Evolutionary conservation across 306 rosid genomes (phyloP), one percentile per base, ranked within the genome.

Genomic region (Pyrus betulifolia): DNA sequence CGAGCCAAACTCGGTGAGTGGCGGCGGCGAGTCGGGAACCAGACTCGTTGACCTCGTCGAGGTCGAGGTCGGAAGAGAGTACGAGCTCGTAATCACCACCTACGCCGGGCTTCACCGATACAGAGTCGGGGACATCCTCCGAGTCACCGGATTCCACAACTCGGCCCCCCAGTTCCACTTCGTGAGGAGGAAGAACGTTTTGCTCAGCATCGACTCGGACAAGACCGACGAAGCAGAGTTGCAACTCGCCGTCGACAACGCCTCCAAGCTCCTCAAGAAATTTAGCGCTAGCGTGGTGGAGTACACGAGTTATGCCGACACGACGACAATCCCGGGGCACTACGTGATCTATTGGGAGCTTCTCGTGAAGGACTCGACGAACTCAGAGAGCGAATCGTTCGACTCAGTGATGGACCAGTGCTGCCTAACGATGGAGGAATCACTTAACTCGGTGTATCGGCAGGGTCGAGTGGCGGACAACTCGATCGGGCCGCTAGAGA

Each of bases 91-190:
- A 14, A 85, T 87, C 76, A 82, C 82, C 0, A 87, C 90, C 51
- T 87, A 84, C 80, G 88, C 90, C 2, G 90, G 90, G 6, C 74
- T 87, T 0, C 83, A 63, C 87, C 70, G 91, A 4, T 87, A 87
- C 85, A 70, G 91, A 28, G 91, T 87, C 17, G 91, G 91, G 4
- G 91, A 87, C 82, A 83, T 87, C 57, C 87, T 87, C 80, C 84
- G 88, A 2, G 91, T 85, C 44, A 85, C 91, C n/a, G 88, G 91
- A 27, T 87, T 85, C 80, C 91, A 87, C 87, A 87, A 85, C 87
- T 83, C 91, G 27, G 91, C 89, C 11, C 91, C 91, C 15, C 88
- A 87, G 72, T 87, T 85, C 79, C 91, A 85, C 45, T 87, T 87
- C 84, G 91, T 87, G 66, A 55, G 91, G 69, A 74, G 91, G 59